Conservation (phyloP, 495 filamentous ascomycete species). For the Chaetomium tenue region DNA sequence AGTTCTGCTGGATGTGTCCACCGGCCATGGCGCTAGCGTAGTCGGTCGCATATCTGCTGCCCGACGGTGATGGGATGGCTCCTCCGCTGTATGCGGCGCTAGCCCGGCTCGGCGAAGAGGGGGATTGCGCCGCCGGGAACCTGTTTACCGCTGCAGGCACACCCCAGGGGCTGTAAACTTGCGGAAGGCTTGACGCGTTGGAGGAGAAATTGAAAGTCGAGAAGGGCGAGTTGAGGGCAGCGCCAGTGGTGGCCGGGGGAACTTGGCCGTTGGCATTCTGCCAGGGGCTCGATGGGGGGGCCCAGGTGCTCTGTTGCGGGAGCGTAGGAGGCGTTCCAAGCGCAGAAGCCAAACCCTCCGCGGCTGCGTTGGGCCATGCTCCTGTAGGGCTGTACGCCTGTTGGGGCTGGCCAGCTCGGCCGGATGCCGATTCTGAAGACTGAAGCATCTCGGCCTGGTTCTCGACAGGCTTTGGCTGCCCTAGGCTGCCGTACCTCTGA, state of each 20-base stretch:
- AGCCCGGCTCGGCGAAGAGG: neutral
- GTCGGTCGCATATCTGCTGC: slow-evolving; percentile 12
- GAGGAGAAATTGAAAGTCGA: slow-evolving; percentile 27
- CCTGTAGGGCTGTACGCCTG: slow-evolving; percentile 11
- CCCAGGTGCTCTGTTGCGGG: slow-evolving; percentile 21
- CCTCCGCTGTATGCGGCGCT: neutral
- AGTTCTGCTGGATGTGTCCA: slow-evolving; percentile 15
- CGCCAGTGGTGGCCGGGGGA: neutral
- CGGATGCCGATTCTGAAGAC: neutral
- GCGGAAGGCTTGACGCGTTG: slow-evolving; percentile 29
- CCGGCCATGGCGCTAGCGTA: slow-evolving; percentile 9
- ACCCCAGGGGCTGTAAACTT: slow-evolving; percentile 36
- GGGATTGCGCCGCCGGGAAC: slow-evolving; percentile 14
- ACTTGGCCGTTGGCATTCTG: slow-evolving; percentile 4
- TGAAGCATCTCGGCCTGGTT: slow-evolving; percentile 1
- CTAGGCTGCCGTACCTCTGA: slow-evolving; percentile 2
- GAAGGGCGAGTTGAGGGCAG: slow-evolving; percentile 25
- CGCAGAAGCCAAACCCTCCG: slow-evolving; percentile 1
- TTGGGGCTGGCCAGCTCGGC: neutral
- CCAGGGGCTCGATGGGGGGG: slow-evolving; percentile 13
- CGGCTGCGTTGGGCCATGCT: slow-evolving; percentile 11
- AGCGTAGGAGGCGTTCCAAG: neutral
- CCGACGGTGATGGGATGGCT: slow-evolving; percentile 4
- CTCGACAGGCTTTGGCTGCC: neutral
- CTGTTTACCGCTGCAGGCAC: slow-evolving; percentile 20